These are phyloP conservation scores for Phytophthora litchii DNA, from an alignment of 352 stramenopile genomes.

Conservation along the genomic window DNA sequence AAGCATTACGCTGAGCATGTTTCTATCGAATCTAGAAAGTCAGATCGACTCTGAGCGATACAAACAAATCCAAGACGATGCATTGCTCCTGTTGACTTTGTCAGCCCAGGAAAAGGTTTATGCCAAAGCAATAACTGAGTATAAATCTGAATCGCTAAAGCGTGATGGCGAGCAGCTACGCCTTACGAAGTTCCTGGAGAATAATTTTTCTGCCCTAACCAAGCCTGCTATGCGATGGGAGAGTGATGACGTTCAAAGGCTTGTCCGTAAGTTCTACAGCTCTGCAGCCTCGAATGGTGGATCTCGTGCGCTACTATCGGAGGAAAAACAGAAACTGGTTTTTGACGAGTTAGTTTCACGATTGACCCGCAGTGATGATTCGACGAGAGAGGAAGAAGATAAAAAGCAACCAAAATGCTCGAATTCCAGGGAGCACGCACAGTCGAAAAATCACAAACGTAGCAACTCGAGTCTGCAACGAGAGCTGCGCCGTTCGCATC, in stretches of 20 bases:
- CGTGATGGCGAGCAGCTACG: constrained; percentile 37
- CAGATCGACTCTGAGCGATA: constrained; percentile 34
- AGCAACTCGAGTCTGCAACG: constrained; percentile 15
- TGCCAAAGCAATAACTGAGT: constrained; percentile 46
- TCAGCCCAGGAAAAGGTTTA: constrained; percentile 65
- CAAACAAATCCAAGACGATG: constrained; percentile 47
- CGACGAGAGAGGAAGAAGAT: constrained; percentile 1
- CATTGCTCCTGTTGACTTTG: constrained; percentile 43
- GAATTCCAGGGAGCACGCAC: background rate
- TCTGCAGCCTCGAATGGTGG: constrained; percentile 20
- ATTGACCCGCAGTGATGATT: background rate
- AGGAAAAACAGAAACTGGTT: constrained; percentile 33
- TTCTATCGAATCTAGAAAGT: constrained; percentile 58
- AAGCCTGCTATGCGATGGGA: constrained; percentile 25
- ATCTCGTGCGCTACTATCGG: constrained; percentile 19
- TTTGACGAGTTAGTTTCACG: constrained; percentile 29
- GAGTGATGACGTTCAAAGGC: constrained; percentile 23
- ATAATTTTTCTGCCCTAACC: constrained; percentile 28
- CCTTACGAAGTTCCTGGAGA: constrained; percentile 38
- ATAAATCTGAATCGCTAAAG: constrained; percentile 40
- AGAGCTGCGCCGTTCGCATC: constrained; percentile 20
- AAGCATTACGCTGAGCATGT: constrained; percentile 59
- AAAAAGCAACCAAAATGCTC: constrained; percentile 8
- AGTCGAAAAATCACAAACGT: constrained; percentile 8
- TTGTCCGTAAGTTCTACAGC: constrained; percentile 41